phyloP scores from a whole-genome alignment of 192 early-diverging fungal species.

The Podila epicladia region DNA sequence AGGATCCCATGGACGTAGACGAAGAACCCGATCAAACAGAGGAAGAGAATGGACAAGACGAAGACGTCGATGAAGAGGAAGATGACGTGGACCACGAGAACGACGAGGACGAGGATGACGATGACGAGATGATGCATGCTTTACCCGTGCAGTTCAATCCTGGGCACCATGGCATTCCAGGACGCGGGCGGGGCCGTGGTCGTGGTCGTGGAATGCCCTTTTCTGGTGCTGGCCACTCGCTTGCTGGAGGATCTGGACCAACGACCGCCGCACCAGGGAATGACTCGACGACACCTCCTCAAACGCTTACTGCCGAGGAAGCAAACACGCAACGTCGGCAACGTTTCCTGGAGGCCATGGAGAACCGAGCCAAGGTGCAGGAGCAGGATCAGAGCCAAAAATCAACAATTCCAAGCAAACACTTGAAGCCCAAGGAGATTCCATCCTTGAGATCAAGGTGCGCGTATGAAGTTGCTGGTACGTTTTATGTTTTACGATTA shows the following conservation, averaged over 20 bases:
- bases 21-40: not conserved
- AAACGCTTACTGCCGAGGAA: not conserved
- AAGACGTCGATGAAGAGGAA: not conserved
- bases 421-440: constrained; percentile 11
- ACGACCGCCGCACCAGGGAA: not conserved
- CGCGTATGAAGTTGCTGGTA: constrained; percentile 50
- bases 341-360: constrained; percentile 43
- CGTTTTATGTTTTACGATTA: not conserved
- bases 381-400: not conserved
- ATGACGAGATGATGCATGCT: constrained; percentile 40
- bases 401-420: not conserved
- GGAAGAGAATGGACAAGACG: constrained; percentile 2
- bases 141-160: constrained; percentile 22
- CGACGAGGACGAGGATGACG: constrained; percentile 19
- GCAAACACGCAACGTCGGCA: constrained; percentile 18
- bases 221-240: constrained; percentile 36
- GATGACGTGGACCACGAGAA: not conserved
- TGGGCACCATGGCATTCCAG: constrained; percentile 11
- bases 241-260: constrained; percentile 1
- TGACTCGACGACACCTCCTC: not conserved
- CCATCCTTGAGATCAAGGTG: constrained; percentile 50
- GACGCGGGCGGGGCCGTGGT: constrained; percentile 16
- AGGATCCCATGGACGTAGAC: not conserved
- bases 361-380: constrained; percentile 16
- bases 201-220: constrained; percentile 30